Evolutionary conservation across 805 yeast species (phyloP).

Genomic region (Peterozyma toletana): DNA sequence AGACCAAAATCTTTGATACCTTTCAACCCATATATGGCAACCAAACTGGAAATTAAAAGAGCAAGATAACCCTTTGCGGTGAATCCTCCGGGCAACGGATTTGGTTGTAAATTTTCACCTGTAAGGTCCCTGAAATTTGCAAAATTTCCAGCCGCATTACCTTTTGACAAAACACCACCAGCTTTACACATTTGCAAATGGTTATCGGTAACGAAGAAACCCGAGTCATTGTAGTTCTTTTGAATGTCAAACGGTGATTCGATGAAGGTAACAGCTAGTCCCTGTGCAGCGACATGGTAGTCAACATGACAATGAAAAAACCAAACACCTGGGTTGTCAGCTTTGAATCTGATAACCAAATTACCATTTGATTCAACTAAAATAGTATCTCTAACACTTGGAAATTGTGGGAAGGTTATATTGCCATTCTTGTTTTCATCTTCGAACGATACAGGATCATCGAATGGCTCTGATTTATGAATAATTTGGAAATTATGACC

Average conservation of each 20-base stretch:
- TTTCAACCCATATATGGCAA: slow-evolving; percentile 54
- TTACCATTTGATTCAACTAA: slow-evolving; percentile 62
- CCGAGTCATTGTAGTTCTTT: slow-evolving; percentile 19
- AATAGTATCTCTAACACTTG: slow-evolving; percentile 66
- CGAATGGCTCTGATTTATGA: slow-evolving; percentile 43
- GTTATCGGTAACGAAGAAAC: slow-evolving; percentile 31
- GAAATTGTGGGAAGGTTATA: slow-evolving; percentile 46
- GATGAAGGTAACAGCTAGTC: slow-evolving; percentile 62
- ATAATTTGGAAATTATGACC: slow-evolving; percentile 67
- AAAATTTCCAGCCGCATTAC: slow-evolving; percentile 69
- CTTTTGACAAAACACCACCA: slow-evolving; percentile 37
- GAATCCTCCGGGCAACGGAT: slow-evolving; percentile 65
- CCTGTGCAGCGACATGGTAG: slow-evolving; percentile 73
- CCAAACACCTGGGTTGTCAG: slow-evolving; percentile 93
- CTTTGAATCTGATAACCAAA: slow-evolving; percentile 62
- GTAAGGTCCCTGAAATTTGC: slow-evolving; percentile 44
- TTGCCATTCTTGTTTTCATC: slow-evolving; percentile 22
- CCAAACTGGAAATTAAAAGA: slow-evolving; percentile 39
- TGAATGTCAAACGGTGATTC: slow-evolving; percentile 61
- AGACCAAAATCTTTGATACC: slow-evolving; percentile 60
- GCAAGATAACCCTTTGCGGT: slow-evolving; percentile 67
- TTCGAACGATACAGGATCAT: slow-evolving; percentile 52
- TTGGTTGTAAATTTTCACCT: slow-evolving; percentile 55
- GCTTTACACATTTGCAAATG: slow-evolving; percentile 43
- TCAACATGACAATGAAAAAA: slow-evolving; percentile 88